Base-by-base conservation (phyloP, 441 rosid genomes). In the Kokia cookei region DNA sequence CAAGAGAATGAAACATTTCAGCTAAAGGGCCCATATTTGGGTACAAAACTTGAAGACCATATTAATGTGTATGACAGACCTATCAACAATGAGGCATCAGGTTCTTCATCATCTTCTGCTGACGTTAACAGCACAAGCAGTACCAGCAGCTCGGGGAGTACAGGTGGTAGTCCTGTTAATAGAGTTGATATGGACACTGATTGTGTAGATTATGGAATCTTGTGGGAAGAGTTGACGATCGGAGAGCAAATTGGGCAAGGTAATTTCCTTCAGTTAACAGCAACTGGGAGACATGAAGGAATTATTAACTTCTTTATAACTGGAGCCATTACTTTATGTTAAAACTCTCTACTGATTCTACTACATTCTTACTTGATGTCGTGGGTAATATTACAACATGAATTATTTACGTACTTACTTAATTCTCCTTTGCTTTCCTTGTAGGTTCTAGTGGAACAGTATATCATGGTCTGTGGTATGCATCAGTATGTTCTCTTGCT, bases 381-480 rank as follows among this genome's bases (percentile, higher is more conserved):
- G 11, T n/a, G 19, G 59, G 15, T n/a, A 53, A 37, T 58, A 15
- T 15, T 43, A 51, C 1, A 48, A 8, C 14, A 17, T 51, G 7
- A 35, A 19, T 22, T 68, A 53, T 68, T 71, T 73, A 82, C 61
- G 73, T 74, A 73, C 53, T 61, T 47, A 72, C 59, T 66, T 47
- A 72, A 51, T 76, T 3, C 74, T 73, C 79, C 65, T 75, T 67
- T 42, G 29, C 64, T 58, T 10, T 76, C 71, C 62, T 60, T 74
- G 69, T 93, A 95, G 99, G 98, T 82, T 89, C 98, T 78, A 91
- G 98, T 72, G 99, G 99, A 77, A 93, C 94, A 70, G 99, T 95
- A 24, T 93, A 95, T 80, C 97, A 90, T 65, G 98, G 90, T 69
- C 86, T 91, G 85, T 95, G 99, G 99, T 90, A 87, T 80, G 99